These are phyloP conservation scores for Gyrodon lividus DNA, from an alignment of 768 basidiomycete genomes.

Conservation along the genomic window DNA sequence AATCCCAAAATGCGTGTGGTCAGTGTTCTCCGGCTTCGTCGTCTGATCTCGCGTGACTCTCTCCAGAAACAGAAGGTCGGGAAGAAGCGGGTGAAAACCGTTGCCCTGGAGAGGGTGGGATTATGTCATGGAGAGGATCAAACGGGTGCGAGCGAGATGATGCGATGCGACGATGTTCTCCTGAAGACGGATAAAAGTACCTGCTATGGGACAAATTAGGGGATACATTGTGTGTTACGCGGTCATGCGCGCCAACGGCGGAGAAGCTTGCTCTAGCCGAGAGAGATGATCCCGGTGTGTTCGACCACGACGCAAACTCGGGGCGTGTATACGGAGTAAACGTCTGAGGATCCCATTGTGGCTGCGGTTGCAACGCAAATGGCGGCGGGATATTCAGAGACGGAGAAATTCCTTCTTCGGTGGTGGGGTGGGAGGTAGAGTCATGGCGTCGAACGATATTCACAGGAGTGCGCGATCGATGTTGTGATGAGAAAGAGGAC, in stretches of 20 bases:
- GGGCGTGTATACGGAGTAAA: conserved; percentile 40
- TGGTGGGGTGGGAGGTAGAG: conserved; percentile 18
- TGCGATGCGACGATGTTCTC: conserved; percentile 11
- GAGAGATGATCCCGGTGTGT: conserved; percentile 37
- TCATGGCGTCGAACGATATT: conserved; percentile 18
- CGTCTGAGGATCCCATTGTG: conserved; percentile 57
- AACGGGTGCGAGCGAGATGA: conserved; percentile 1
- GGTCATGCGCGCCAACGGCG: conserved; percentile 18
- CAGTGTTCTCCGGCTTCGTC: conserved; percentile 15
- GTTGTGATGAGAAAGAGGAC: conserved; percentile 37
- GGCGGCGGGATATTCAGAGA: conserved; percentile 45
- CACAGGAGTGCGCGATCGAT: conserved; percentile 12
- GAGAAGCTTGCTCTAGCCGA: conserved; percentile 25
- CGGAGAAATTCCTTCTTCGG: conserved; percentile 11
- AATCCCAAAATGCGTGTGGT: conserved; percentile 15
- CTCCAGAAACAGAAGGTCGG: conserved; percentile 13
- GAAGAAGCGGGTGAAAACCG: conserved; percentile 14
- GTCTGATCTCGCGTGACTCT: conserved; percentile 19
- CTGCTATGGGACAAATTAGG: conserved; percentile 11
- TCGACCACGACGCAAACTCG: conserved; percentile 34
- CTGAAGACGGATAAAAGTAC: conserved; percentile 12
- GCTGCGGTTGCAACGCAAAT: conserved; percentile 64
- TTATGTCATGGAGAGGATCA: conserved; percentile 22
- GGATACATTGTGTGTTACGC: conserved; percentile 5
- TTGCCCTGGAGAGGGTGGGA: conserved; percentile 16